These are phyloP conservation scores for Actinidia polygama DNA, from an alignment of 179 eudicot genomes.

Conservation along the genomic window DNA sequence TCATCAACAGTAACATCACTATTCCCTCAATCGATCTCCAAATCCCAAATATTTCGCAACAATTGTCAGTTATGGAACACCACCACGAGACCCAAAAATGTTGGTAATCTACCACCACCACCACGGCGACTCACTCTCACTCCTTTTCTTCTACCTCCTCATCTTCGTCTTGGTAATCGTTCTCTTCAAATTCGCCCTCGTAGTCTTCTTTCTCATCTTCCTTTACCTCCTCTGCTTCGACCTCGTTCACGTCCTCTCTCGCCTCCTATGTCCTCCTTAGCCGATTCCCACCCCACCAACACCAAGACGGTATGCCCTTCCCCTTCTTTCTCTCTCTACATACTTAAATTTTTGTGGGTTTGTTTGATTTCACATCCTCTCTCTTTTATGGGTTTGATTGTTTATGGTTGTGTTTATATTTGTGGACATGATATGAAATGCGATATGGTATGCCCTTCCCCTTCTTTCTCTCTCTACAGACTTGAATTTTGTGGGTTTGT, in stretches of 20 bases:
- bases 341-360: background rate
- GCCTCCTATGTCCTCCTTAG: conserved; percentile 37
- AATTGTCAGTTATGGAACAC: background rate
- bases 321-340: background rate
- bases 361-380: background rate
- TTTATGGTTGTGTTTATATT: background rate
- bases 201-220: conserved; percentile 31
- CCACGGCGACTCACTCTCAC: conserved; percentile 26
- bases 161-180: conserved; percentile 31
- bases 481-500: no score
- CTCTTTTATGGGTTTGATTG: background rate
- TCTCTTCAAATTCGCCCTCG: conserved; percentile 22
- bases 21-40: conserved; percentile 16
- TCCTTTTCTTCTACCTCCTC: conserved; percentile 33
- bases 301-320: background rate
- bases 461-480: no score
- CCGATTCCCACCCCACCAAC: conserved; percentile 4
- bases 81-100: background rate
- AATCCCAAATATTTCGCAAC: conserved; percentile 18
- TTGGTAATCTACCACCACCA: background rate
- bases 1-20: background rate
- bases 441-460: no score
- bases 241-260: conserved; percentile 31
- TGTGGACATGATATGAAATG: no score
- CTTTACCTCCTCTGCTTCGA: conserved; percentile 42